Conservation (phyloP, 179 eudicot species). For the Dionaea muscipula region DNA sequence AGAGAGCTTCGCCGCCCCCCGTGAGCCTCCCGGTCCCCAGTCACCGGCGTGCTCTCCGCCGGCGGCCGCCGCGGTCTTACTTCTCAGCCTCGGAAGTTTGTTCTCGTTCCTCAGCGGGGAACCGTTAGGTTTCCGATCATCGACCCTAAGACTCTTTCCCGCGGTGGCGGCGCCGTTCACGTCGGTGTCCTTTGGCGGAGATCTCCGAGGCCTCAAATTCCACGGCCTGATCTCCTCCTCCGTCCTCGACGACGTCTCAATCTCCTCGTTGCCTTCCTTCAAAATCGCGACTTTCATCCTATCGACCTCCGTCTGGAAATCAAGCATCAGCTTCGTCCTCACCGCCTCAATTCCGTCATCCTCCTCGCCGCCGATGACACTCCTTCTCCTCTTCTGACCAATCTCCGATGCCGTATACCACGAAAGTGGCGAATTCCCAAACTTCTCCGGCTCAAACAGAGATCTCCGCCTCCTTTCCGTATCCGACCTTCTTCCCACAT, state of each 20-base stretch:
- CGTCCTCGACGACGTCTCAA: constrained; percentile 5
- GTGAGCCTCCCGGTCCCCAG: constrained; percentile 16
- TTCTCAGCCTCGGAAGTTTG: constrained; percentile 17
- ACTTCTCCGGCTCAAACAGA: constrained; percentile 1
- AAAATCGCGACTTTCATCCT: constrained; percentile 43
- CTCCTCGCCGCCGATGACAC: constrained; percentile 16
- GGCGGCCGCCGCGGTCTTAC: constrained; percentile 7
- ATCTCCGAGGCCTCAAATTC: constrained; percentile 62
- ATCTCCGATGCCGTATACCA: neutral
- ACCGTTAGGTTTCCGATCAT: constrained; percentile 16
- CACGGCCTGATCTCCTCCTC: constrained; percentile 29
- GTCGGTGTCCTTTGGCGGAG: constrained; percentile 27
- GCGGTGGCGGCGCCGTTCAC: constrained; percentile 5
- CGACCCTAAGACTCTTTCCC: constrained; percentile 11
- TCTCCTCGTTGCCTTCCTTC: constrained; percentile 22
- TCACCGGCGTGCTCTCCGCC: neutral
- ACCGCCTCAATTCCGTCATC: constrained; percentile 46
- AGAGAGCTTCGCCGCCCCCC: constrained; percentile 37
- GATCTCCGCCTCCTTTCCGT: constrained; percentile 13
- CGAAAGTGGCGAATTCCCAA: constrained; percentile 6
- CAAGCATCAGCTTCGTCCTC: constrained; percentile 48
- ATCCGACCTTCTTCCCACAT: constrained; percentile 7
- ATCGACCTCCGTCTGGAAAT: constrained; percentile 42
- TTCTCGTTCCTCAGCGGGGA: constrained; percentile 19
- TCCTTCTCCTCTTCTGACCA: neutral